Evolutionary conservation across 257 asterid species (phyloP), one percentile per base, ranked within the genome.

Genomic region (Coffea eugenioides): DNA sequence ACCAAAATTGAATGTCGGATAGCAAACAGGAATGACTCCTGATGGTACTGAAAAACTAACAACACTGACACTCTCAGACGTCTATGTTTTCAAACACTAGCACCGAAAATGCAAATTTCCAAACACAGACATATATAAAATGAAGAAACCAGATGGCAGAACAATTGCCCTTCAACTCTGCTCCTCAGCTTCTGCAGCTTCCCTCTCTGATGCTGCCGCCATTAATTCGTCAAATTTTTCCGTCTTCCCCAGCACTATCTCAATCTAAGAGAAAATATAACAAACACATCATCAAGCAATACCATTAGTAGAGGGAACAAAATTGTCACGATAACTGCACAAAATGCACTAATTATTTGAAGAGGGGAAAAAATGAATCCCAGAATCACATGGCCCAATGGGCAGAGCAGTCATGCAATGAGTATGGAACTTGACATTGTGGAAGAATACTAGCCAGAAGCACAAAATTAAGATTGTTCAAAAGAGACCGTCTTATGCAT

Each of bases 141-240:
- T 43, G 57, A 41, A 69, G 64, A 62, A 79, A 67, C 18, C 69
- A 81, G 12, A 56, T 7, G 77, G 43, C 45, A 52, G n/a, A 39
- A 62, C 51, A 21, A 15, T 21, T 12, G 54, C 56, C 34, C 36
- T 74, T 79, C 74, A 85, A 68, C 80, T 74, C 71, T 80, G 76
- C 69, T 77, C 84, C 45, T 80, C 88, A 31, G 75, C 83, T 48
- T 75, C 84, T 66, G 81, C 82, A 20, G 80, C 77, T 64, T 78
- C 88, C 83, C 77, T 85, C 76, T 83, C 89, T 10, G 84, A 83
- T 46, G 84, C 86, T 6, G 85, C 86, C 8, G 78, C 85, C 86
- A 83, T 85, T 46, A 85, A 43, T 69, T 85, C 85, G 71, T 85
- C 89, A 74, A 85, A 85, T 20, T 85, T 85, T 34, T 85, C 85